Evolutionary conservation across 257 asterid genomes (phyloP).

Genomic region (Rehmannia glutinosa): DNA sequence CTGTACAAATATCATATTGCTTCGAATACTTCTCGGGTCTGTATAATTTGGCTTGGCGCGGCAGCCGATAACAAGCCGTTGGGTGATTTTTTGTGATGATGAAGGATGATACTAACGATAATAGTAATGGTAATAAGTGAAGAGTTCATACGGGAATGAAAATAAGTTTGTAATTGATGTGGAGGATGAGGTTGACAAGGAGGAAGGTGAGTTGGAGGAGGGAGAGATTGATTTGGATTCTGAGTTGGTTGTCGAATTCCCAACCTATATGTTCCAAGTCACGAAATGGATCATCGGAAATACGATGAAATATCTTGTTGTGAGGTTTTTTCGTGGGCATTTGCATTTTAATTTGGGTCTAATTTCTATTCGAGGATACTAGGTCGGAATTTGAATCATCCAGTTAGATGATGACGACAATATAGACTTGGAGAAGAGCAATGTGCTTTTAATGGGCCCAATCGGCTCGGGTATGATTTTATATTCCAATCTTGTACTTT

Average conservation of each 20-base stretch:
- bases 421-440: constrained; percentile 91
- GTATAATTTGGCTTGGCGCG: constrained; percentile 93
- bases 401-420: constrained; percentile 55
- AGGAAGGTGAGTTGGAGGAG: constrained; percentile 95
- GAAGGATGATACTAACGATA: constrained; percentile 34
- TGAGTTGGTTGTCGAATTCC: constrained; percentile 32
- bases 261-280: not conserved
- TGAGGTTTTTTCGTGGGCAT: not conserved
- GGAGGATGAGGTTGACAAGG: constrained; percentile 66
- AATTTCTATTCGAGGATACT: constrained; percentile 26
- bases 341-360: constrained; percentile 12
- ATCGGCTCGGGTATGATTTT: constrained; percentile 78
- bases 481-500: constrained; percentile 12
- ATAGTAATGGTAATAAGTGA: constrained; percentile 12
- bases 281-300: not conserved
- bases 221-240: constrained; percentile 98
- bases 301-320: constrained; percentile 5
- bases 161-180: constrained; percentile 46
- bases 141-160: constrained; percentile 18
- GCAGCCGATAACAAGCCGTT: constrained; percentile 90
- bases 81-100: constrained; percentile 67
- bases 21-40: constrained; percentile 56
- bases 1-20: constrained; percentile 58
- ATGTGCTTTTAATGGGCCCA: constrained; percentile 93
- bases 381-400: constrained; percentile 65